A percentile compares a stretch with the other conserved stretches of the same genome.
Evolutionary conservation across 352 stramenopile genomes (phyloP).

Genomic region (Phytophthora vignae): DNA sequence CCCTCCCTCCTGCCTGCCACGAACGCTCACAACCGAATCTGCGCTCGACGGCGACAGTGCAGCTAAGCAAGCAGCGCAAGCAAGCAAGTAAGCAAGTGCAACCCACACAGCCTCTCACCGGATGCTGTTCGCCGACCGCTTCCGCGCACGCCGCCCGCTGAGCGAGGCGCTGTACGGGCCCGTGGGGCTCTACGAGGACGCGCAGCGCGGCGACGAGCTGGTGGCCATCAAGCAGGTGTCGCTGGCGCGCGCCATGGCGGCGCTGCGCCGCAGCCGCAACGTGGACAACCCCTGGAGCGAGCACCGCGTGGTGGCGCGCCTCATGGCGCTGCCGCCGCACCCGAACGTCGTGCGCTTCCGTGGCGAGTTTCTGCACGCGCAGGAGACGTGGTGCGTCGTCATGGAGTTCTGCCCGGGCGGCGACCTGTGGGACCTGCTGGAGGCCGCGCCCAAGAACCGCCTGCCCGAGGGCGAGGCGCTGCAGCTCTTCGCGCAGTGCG

Average conservation of each 20-base stretch:
- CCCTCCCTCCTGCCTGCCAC: background rate
- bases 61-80: background rate
- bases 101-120: background rate
- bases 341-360: slow-evolving; percentile 54
- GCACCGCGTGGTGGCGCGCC: slow-evolving; percentile 28
- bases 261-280: slow-evolving; percentile 33
- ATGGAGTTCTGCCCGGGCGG: slow-evolving; percentile 65
- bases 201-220: slow-evolving; percentile 21
- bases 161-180: slow-evolving; percentile 51
- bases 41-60: background rate
- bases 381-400: slow-evolving; percentile 55
- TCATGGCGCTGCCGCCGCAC: slow-evolving; percentile 40
- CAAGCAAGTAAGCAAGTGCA: too few species aligned
- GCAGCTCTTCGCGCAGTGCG: slow-evolving; percentile 43
- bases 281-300: slow-evolving; percentile 62
- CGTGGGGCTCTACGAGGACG: slow-evolving; percentile 57
- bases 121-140: slow-evolving; percentile 22
- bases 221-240: slow-evolving; percentile 66
- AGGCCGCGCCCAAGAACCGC: slow-evolving; percentile 29
- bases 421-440: slow-evolving; percentile 51
- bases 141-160: slow-evolving; percentile 17
- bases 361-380: slow-evolving; percentile 49
- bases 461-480: slow-evolving; percentile 33
- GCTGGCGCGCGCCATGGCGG: slow-evolving; percentile 32
- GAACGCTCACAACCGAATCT: slow-evolving; percentile 4